phyloP scores from a whole-genome alignment of 331 rosid genomes.

The Rosa hybrid region DNA sequence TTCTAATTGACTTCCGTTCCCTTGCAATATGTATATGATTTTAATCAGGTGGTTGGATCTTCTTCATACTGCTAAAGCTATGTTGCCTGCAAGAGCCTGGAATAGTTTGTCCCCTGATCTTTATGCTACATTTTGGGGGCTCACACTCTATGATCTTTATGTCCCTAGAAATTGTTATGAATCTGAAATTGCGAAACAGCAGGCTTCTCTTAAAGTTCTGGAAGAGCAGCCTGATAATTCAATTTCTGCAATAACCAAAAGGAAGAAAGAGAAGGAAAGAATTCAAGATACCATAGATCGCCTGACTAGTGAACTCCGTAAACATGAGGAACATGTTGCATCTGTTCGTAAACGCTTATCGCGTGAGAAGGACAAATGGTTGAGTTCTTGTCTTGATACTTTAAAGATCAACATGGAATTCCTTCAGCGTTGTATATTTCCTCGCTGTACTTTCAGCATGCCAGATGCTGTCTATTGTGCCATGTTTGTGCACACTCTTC shows the following conservation, averaged over 20 bases:
- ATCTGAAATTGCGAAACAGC: conserved; percentile 87
- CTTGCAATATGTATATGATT: conserved; percentile 11
- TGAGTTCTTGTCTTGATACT: conserved; percentile 96
- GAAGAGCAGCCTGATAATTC: conserved; percentile 98
- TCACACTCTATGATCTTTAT: conserved; percentile 89
- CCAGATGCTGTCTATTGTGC: conserved; percentile 99
- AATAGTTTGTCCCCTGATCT: conserved; percentile 98
- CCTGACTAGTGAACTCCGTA: conserved; percentile 67
- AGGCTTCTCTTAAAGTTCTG: conserved; percentile 84
- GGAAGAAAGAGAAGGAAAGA: conserved; percentile 99
- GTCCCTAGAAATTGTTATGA: conserved; percentile 91
- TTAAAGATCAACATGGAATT: conserved; percentile 97
- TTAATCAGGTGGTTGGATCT: conserved; percentile 82
- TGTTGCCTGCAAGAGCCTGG: conserved; percentile 98
- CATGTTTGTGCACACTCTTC: conserved; percentile 94
- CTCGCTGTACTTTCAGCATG: conserved; percentile 99
- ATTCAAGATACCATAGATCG: conserved; percentile 97
- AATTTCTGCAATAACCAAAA: conserved; percentile 89
- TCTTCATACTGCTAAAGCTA: conserved; percentile 73
- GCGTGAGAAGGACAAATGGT: conserved; percentile 92
- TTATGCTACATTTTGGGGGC: conserved; percentile 98
- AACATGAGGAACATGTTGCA: conserved; percentile 88
- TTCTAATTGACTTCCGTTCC: conserved; percentile 9
- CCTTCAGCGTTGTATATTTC: conserved; percentile 98
- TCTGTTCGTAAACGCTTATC: conserved; percentile 88